Evolutionary conservation across 208 protist genomes (phyloP).

Genomic region (Acanthamoeba royreba): DNA sequence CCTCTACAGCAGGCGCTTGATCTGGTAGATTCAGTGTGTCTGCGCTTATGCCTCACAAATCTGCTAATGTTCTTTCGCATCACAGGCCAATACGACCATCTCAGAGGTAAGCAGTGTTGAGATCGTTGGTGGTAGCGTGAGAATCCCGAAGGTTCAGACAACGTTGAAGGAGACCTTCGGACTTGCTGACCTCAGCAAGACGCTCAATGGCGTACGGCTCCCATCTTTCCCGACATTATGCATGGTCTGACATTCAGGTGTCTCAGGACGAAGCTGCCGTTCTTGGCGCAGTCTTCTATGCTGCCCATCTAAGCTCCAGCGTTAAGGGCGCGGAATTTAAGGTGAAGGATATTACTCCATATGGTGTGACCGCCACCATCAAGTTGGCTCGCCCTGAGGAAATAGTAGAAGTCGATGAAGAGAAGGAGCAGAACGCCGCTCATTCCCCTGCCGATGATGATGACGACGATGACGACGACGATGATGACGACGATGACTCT

Average conservation of each 20-base stretch:
- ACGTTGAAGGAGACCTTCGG: conserved; percentile 52
- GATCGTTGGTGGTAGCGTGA: conserved; percentile 52
- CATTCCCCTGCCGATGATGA: background rate
- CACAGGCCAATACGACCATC: background rate
- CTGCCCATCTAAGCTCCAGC: conserved; percentile 43
- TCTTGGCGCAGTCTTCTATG: conserved; percentile 58
- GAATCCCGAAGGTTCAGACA: conserved; percentile 63
- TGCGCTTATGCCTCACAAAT: no score
- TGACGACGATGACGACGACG: background rate
- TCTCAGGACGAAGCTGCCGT: conserved; percentile 59
- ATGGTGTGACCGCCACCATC: background rate
- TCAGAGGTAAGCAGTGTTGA: conserved; percentile 52
- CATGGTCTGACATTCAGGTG: conserved; percentile 44
- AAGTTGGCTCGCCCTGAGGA: background rate
- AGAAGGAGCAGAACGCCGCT: background rate
- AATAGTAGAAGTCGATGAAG: background rate
- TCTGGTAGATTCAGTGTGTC: background rate
- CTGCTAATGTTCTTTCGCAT: no score
- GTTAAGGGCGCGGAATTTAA: conserved; percentile 54
- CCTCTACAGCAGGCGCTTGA: conserved; percentile 43
- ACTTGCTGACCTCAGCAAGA: background rate
- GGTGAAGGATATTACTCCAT: conserved; percentile 54
- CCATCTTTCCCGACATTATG: background rate
- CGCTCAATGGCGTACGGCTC: background rate
- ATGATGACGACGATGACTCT: background rate